Conservation (phyloP, 768 basidiomycete genomes). For the Trametes elegans region DNA sequence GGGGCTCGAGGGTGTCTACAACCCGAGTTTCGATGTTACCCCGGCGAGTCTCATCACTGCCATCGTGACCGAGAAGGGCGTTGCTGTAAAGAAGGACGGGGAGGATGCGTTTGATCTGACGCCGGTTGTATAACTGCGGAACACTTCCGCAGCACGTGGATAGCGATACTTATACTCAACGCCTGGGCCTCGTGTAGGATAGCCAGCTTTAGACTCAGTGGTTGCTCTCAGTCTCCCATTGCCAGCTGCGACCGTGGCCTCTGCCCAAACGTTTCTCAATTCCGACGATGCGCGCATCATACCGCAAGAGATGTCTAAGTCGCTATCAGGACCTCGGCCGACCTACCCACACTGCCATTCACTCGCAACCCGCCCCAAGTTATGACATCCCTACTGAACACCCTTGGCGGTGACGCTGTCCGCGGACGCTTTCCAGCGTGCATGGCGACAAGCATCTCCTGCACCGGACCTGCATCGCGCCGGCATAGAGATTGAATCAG, state of each 20-base stretch:
- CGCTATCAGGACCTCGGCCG: no score
- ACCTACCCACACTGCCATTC: no score
- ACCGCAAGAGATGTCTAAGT: no score
- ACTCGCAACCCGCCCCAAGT: no score
- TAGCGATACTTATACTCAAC: not conserved
- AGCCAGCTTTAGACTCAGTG: not conserved
- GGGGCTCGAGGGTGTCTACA: conserved; percentile 58
- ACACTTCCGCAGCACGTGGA: not conserved
- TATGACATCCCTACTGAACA: no score
- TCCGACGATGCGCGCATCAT: no score
- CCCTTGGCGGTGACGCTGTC: not conserved
- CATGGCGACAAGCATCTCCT: not conserved
- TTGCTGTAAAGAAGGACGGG: conserved; percentile 69
- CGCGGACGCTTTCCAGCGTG: no score
- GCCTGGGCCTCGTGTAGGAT: not conserved
- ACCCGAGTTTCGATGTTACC: conserved; percentile 96
- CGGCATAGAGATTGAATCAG: not conserved
- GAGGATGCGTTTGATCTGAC: conserved; percentile 61
- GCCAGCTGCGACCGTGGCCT: no score
- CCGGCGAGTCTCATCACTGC: conserved; percentile 92
- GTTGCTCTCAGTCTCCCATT: no score
- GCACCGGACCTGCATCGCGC: no score
- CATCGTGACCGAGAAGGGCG: conserved; percentile 94
- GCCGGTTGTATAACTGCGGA: conserved; percentile 41
- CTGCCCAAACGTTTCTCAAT: no score